phyloP scores from a whole-genome alignment of 2,329 filamentous ascomycete genomes.

The Chaetomium olivaceum region DNA sequence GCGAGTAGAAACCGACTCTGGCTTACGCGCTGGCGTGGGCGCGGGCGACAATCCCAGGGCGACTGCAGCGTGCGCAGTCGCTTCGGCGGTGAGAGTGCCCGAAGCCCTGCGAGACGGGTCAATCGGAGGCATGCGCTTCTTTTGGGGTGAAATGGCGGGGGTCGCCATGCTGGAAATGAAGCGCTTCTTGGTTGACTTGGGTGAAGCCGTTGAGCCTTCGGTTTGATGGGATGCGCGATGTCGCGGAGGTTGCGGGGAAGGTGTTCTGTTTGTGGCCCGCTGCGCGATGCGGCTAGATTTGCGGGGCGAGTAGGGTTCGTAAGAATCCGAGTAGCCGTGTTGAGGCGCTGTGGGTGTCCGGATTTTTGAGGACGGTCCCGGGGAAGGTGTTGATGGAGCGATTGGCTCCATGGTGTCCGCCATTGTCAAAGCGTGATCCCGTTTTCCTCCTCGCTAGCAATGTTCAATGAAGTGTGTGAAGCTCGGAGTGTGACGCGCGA shows the following conservation, averaged over 20 bases:
- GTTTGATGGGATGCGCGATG: constrained; percentile 32
- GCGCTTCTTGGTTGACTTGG: constrained; percentile 33
- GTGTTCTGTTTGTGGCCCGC: constrained; percentile 53
- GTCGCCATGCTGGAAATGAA: constrained; percentile 41
- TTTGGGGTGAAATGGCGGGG: constrained; percentile 51
- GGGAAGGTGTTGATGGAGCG: constrained; percentile 57
- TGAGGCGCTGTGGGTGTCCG: constrained; percentile 69
- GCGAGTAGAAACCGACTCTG: constrained; percentile 34
- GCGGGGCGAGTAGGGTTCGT: constrained; percentile 71
- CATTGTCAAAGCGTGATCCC: constrained; percentile 14
- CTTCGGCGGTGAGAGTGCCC: constrained; percentile 47
- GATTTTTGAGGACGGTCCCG: constrained; percentile 49
- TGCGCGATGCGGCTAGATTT: constrained; percentile 67
- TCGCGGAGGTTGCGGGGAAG: constrained; percentile 48
- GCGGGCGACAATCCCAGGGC: constrained; percentile 41
- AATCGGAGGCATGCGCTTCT: constrained; percentile 51
- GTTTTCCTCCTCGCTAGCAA: not conserved
- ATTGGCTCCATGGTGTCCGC: constrained; percentile 41
- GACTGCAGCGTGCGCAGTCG: constrained; percentile 46
- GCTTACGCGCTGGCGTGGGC: constrained; percentile 35
- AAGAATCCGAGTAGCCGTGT: constrained; percentile 66
- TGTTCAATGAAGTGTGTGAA: not conserved
- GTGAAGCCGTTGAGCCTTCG: constrained; percentile 34
- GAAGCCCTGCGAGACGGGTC: constrained; percentile 52
- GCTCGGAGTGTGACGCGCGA: not conserved